A percentile compares a stretch with the other conserved stretches of the same genome.
Conservation (phyloP, 805 yeast species). For the Saturnispora silvae region DNA sequence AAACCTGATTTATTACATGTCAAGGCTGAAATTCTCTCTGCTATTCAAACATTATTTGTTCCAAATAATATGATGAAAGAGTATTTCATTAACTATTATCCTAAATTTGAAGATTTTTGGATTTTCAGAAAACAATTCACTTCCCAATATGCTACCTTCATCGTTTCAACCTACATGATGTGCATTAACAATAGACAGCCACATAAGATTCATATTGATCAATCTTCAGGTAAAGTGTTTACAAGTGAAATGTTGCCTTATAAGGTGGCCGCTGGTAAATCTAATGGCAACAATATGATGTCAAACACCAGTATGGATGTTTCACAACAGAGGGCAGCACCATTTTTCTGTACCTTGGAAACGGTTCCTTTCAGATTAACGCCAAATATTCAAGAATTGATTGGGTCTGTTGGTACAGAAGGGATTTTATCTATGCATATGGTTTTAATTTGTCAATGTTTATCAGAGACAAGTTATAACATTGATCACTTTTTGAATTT, state of each 20-base stretch:
- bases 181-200: conserved; percentile 90
- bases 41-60: conserved; percentile 78
- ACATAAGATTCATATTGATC: conserved; percentile 77
- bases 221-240: conserved; percentile 79
- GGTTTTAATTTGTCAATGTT: conserved; percentile 75
- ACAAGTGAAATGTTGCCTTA: conserved; percentile 94
- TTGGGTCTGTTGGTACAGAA: conserved; percentile 90
- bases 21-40: conserved; percentile 82
- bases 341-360: conserved; percentile 83
- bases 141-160: conserved; percentile 86
- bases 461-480: conserved; percentile 87
- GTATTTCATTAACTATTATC: conserved; percentile 59
- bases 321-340: conserved; percentile 49
- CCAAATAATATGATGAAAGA: conserved; percentile 77
- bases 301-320: conserved; percentile 38
- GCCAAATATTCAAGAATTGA: conserved; percentile 86
- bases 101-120: conserved; percentile 91
- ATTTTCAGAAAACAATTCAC: conserved; percentile 90
- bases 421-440: conserved; percentile 82
- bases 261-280: conserved; percentile 48
- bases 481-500: conserved; percentile 85
- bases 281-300: conserved; percentile 27
- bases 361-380: conserved; percentile 94
- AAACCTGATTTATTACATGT: conserved; percentile 85
- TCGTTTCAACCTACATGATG: conserved; percentile 90